These are phyloP conservation scores for Funneliformis caledonium DNA, from an alignment of 371 early-diverging fungal species.

Conservation along the genomic window DNA sequence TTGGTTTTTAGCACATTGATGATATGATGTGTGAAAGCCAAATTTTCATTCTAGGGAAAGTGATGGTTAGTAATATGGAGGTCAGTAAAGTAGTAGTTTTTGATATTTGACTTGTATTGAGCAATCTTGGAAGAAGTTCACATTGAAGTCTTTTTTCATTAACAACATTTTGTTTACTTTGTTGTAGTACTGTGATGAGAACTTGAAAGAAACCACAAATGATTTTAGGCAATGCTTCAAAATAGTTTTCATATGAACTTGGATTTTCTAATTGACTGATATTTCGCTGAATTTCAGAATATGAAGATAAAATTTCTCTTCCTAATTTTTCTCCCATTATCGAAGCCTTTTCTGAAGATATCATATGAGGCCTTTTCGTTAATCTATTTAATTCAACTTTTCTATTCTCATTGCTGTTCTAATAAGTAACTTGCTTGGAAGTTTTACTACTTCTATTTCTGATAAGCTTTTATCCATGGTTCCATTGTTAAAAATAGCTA, in stretches of 20 bases:
- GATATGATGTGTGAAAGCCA: conserved; percentile 18
- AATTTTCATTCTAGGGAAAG: neutral
- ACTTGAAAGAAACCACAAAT: neutral
- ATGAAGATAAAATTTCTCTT: neutral
- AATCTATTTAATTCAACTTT: neutral
- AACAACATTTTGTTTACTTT: conserved; percentile 19
- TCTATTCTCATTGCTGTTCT: neutral
- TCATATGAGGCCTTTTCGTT: neutral
- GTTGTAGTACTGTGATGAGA: neutral
- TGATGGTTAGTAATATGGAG: neutral
- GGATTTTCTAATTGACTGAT: conserved; percentile 1
- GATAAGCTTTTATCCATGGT: neutral
- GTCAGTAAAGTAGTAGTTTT: neutral
- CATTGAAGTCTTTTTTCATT: neutral
- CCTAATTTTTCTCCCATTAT: too few relatives aligned
- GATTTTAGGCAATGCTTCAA: neutral
- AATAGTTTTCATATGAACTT: conserved; percentile 1
- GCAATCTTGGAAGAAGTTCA: neutral
- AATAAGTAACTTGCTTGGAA: neutral
- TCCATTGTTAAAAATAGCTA: neutral
- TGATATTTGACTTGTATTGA: neutral
- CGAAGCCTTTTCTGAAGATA: neutral
- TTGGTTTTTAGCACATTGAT: neutral
- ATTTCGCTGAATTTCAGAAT: conserved; percentile 19
- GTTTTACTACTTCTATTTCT: neutral